Evolutionary conservation across 2,329 filamentous ascomycete species (phyloP), one percentile per base, ranked within the genome.

Genomic region (Paracoccidioides lutzii): DNA sequence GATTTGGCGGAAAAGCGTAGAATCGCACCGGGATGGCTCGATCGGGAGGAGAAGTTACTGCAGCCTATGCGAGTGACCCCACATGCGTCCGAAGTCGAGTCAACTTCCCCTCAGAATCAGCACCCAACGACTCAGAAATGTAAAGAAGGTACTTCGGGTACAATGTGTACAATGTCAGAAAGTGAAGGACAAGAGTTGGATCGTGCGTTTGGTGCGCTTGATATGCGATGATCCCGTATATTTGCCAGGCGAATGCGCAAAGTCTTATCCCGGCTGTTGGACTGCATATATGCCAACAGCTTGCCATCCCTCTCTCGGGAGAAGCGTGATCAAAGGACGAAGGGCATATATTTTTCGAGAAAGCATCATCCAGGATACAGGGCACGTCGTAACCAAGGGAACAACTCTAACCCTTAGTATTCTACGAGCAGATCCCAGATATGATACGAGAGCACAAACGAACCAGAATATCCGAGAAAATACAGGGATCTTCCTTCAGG

Each of bases 1-100:
- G 81, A 85, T 55, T 65, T 84, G 58, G 79, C 78, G 51, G 82
- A 84, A 71, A 84, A 83, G 72, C 71, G 82, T 62, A 71, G 81
- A 38, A 74, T 82, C 51, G 82, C 82, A 53, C 82, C 82, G 0
- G 82, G 82, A 1, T 85, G 81, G 81, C 65, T 85, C 61, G 82
- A 85, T 63, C 73, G 80, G 30, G 76, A 81, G 33, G 78, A 80
- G 66, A 79, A 80, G 66, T 72, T 84, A 41, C 66, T 85, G 49
- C 78, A 79, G 64, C 82, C 80, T 10, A 70, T 63, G 33, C 62
- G 64, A 53, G 51, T 60, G 52, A 51, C 60, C 54, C 57, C 52
- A 22, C 54, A 57, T 22, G 45, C 57, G 4, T 57, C 59, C 38
- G 59, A 57, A 37, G 59, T 61, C 30, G 53, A 59, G 15, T 58